Evolutionary conservation across 805 yeast genomes (phyloP).

Genomic region (Candida ipomoeae): DNA sequence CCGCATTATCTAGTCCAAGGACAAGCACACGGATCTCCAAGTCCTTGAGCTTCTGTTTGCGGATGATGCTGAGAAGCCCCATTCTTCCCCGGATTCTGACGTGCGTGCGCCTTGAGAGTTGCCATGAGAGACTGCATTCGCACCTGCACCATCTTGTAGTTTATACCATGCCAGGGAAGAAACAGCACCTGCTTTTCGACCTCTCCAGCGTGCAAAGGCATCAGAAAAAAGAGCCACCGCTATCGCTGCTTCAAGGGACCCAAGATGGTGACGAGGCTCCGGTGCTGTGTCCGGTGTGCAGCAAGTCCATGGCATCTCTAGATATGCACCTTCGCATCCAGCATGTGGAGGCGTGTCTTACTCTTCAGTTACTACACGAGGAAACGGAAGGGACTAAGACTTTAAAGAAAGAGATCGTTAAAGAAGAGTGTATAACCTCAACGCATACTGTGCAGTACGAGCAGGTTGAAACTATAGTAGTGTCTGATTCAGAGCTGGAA

Average conservation of each 20-base stretch:
- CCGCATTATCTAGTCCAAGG: slow-evolving; percentile 86
- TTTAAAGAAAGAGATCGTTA: neutral
- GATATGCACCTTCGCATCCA: slow-evolving; percentile 40
- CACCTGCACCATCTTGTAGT: neutral
- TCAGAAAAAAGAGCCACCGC: neutral
- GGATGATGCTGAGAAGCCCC: slow-evolving; percentile 79
- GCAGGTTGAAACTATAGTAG: neutral
- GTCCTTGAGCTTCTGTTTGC: slow-evolving; percentile 80
- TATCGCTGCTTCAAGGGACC: neutral
- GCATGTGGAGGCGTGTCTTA: slow-evolving; percentile 56
- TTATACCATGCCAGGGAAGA: neutral
- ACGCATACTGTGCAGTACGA: neutral
- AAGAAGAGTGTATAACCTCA: neutral
- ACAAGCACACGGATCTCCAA: slow-evolving; percentile 69
- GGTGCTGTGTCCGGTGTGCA: slow-evolving; percentile 52
- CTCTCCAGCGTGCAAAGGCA: neutral
- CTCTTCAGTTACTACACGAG: neutral
- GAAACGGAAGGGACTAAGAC: neutral
- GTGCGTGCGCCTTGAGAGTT: slow-evolving; percentile 1
- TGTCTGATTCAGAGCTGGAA: neutral
- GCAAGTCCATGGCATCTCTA: slow-evolving; percentile 32
- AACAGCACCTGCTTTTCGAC: slow-evolving; percentile 4
- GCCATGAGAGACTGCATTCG: slow-evolving; percentile 1
- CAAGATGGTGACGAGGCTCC: neutral
- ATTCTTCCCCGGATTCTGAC: slow-evolving; percentile 29